Evolutionary conservation across 148 eudicot species (phyloP).

Genomic region (Limonium bicolor): DNA sequence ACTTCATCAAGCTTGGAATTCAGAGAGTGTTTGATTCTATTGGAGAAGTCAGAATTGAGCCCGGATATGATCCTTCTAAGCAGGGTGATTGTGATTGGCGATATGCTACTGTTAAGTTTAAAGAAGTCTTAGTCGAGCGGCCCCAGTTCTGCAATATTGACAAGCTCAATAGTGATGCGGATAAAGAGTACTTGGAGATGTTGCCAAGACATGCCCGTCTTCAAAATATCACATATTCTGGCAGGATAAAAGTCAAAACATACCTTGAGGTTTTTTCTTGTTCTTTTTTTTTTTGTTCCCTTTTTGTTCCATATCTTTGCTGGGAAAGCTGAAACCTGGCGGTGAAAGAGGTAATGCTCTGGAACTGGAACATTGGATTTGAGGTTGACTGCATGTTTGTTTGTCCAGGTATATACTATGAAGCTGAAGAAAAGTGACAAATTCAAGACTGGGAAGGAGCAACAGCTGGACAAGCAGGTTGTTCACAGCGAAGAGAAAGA

Average conservation of each 20-base stretch:
- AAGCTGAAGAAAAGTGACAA: conserved; percentile 52
- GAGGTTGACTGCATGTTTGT: too few relatives aligned
- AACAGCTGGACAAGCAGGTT: conserved; percentile 27
- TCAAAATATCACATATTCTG: conserved; percentile 86
- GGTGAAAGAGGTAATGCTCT: too few relatives aligned
- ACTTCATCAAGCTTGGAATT: conserved; percentile 48
- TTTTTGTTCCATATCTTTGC: neutral
- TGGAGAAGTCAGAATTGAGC: conserved; percentile 55
- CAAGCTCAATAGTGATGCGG: conserved; percentile 40
- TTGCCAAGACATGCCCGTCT: conserved; percentile 85
- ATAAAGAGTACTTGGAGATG: conserved; percentile 30
- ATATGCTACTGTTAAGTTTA: conserved; percentile 51
- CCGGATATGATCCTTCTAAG: conserved; percentile 81
- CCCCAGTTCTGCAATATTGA: conserved; percentile 74
- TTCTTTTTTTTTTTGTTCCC: neutral
- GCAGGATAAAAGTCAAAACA: conserved; percentile 52
- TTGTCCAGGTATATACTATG: conserved; percentile 51
- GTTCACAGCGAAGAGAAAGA: conserved; percentile 26
- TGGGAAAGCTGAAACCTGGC: too few relatives aligned
- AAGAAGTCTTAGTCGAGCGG: conserved; percentile 58
- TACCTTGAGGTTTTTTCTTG: conserved; percentile 40
- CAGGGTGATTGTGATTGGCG: conserved; percentile 70
- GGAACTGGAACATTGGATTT: too few relatives aligned
- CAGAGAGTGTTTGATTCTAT: conserved; percentile 49
- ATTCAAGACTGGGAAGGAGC: conserved; percentile 62